Conservation (phyloP, 139 green algal genomes). For the Picochlorum sp. region DNA sequence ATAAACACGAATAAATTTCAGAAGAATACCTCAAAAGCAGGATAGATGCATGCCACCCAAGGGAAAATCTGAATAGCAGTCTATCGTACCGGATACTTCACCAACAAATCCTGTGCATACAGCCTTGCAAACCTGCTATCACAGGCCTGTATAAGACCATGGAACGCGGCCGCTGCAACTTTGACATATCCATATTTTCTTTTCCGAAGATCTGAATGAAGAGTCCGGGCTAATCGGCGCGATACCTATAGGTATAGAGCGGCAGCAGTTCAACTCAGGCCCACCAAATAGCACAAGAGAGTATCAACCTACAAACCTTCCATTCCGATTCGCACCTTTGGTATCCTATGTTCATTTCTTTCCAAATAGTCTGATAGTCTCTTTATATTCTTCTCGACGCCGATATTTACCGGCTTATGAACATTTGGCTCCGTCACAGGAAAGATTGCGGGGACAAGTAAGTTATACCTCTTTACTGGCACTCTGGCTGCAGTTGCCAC, state of each 20-base stretch:
- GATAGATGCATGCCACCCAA: no score
- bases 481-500: slow-evolving; percentile 24
- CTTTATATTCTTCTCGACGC: slow-evolving; percentile 32
- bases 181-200: slow-evolving; percentile 25
- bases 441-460: slow-evolving; percentile 46
- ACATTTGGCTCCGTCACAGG: slow-evolving; percentile 22
- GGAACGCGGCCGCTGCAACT: slow-evolving; percentile 28
- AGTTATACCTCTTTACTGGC: slow-evolving; percentile 48
- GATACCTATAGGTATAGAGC: slow-evolving; percentile 26
- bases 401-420: slow-evolving; percentile 7
- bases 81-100: neutral
- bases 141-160: slow-evolving; percentile 15
- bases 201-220: slow-evolving; percentile 24
- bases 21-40: no score
- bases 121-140: slow-evolving; percentile 6
- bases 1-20: no score
- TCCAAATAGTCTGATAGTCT: slow-evolving; percentile 41
- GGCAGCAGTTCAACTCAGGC: neutral
- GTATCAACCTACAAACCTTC: neutral
- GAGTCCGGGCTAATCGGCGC: slow-evolving; percentile 25
- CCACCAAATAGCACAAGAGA: neutral
- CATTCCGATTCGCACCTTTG: slow-evolving; percentile 24
- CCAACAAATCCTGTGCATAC: slow-evolving; percentile 34
- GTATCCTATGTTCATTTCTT: slow-evolving; percentile 31
- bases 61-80: no score